phyloP scores from a whole-genome alignment of 2,329 filamentous ascomycete species.

The Scedosporium dehoogii region DNA sequence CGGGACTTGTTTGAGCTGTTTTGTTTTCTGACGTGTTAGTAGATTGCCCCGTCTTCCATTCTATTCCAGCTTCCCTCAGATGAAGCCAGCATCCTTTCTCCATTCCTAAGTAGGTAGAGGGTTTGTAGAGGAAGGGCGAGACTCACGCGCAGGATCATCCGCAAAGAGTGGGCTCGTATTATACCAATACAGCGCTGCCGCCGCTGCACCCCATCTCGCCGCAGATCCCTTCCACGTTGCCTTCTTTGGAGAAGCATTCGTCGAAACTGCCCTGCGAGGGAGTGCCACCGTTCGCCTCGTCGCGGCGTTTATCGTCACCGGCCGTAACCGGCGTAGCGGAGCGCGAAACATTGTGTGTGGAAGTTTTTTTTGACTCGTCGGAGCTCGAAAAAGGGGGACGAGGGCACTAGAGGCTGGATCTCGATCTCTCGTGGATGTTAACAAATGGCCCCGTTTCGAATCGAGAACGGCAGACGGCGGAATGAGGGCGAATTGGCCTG shows the following conservation, averaged over 20 bases:
- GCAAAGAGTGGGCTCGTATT: slow-evolving; percentile 84
- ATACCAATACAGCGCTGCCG: slow-evolving; percentile 80
- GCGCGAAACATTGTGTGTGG: slow-evolving; percentile 9
- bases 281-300: not conserved
- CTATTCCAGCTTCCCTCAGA: too few relatives aligned
- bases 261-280: not conserved
- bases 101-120: not conserved
- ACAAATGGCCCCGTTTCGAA: not conserved
- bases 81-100: not conserved
- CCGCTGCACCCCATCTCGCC: slow-evolving; percentile 65
- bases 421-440: not conserved
- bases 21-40: not conserved
- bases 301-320: not conserved
- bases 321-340: slow-evolving; percentile 10
- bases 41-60: not conserved
- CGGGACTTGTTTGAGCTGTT: slow-evolving; percentile 14
- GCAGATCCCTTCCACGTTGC: slow-evolving; percentile 74
- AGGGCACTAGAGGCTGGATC: not conserved
- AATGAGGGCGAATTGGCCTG: not conserved
- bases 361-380: not conserved
- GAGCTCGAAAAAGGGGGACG: not conserved
- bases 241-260: slow-evolving; percentile 45
- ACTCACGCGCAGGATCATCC: slow-evolving; percentile 62
- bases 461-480: not conserved
- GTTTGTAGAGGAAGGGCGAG: not conserved